Percentiles rank a stretch among this genome's conserved stretches.
These are phyloP conservation scores for Canavalia ensiformis DNA, from an alignment of 306 rosid genomes.

Conservation along the genomic window DNA sequence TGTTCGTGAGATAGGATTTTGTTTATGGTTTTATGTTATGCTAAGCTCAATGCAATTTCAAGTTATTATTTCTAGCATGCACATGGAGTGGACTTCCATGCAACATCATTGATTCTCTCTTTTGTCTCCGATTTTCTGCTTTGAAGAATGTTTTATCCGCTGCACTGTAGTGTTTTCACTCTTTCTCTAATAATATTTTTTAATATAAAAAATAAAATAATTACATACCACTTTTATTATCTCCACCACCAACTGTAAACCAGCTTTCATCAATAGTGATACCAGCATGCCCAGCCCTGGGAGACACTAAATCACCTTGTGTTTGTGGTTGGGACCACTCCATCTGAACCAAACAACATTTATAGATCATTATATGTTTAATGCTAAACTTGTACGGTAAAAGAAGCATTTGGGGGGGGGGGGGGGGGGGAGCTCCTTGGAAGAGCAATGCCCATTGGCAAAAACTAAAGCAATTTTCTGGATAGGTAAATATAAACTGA, in stretches of 20 bases:
- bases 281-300: slow-evolving; percentile 98
- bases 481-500: slow-evolving; percentile 33
- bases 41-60: slow-evolving; percentile 18
- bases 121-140: slow-evolving; percentile 21
- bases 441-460: slow-evolving; percentile 11
- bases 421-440: neutral
- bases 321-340: slow-evolving; percentile 97
- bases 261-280: slow-evolving; percentile 77
- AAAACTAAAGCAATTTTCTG: slow-evolving; percentile 40
- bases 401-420: neutral
- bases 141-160: slow-evolving; percentile 25
- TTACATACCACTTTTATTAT: slow-evolving; percentile 81
- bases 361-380: slow-evolving; percentile 41
- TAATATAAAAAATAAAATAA: neutral
- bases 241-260: slow-evolving; percentile 98
- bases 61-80: slow-evolving; percentile 31
- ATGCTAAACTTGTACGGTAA: slow-evolving; percentile 41
- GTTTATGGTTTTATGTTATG: slow-evolving; percentile 21
- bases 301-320: slow-evolving; percentile 83
- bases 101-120: slow-evolving; percentile 33
- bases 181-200: slow-evolving; percentile 3
- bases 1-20: slow-evolving; percentile 18
- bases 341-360: slow-evolving; percentile 64
- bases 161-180: slow-evolving; percentile 32
- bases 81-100: slow-evolving; percentile 35